Conservation (phyloP, 805 yeast species). For the Debaryomyces prosopidis region DNA sequence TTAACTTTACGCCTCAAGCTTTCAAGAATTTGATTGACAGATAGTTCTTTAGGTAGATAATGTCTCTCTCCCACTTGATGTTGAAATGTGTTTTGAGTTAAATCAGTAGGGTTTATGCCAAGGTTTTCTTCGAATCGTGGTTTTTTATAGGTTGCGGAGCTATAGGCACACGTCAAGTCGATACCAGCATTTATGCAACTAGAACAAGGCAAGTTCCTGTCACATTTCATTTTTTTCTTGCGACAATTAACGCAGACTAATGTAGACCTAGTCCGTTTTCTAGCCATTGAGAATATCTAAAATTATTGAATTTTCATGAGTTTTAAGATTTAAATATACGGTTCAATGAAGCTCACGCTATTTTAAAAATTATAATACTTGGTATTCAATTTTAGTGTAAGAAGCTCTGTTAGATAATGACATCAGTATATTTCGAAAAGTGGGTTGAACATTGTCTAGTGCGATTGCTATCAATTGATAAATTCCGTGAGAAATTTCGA, state of each 20-base stretch:
- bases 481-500: no score
- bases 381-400: no score
- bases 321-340: no score
- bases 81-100: background rate
- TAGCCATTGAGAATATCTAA: background rate
- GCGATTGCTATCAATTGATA: no score
- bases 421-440: no score
- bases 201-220: constrained; percentile 32
- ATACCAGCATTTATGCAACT: constrained; percentile 13
- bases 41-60: background rate
- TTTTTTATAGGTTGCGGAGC: constrained; percentile 2
- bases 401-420: no score
- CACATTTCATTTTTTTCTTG: constrained; percentile 47
- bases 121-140: background rate
- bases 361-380: no score
- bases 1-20: background rate
- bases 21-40: background rate
- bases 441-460: background rate
- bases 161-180: constrained; percentile 5
- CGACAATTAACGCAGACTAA: constrained; percentile 50
- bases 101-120: background rate
- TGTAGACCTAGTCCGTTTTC: constrained; percentile 42
- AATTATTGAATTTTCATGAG: no score
- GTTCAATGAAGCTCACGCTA: no score
- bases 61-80: background rate